Evolutionary conservation across 352 stramenopile genomes (phyloP).

Genomic region (Phytophthora cryptogea): DNA sequence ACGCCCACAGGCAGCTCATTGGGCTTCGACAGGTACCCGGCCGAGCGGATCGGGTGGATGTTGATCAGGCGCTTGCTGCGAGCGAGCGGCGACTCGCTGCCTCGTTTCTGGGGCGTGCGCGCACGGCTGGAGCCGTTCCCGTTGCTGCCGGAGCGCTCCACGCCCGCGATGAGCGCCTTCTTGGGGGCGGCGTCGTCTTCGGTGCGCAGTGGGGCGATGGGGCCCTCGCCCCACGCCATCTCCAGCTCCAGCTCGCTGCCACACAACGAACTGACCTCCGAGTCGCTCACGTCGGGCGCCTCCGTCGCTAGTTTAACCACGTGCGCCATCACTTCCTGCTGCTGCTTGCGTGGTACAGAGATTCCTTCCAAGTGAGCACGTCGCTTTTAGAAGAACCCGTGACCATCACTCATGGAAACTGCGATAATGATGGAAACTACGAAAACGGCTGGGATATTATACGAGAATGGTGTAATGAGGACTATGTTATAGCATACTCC

Average conservation of each 20-base stretch:
- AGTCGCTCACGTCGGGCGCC: constrained; percentile 52
- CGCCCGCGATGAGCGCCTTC: constrained; percentile 20
- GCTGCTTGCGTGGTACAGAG: constrained; percentile 4
- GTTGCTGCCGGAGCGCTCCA: constrained; percentile 55
- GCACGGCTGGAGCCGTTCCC: constrained; percentile 67
- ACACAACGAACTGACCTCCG: constrained; percentile 72
- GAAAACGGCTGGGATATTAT: too few relatives aligned
- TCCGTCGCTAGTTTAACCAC: constrained; percentile 22
- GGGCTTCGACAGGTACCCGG: constrained; percentile 62
- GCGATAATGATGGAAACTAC: background rate
- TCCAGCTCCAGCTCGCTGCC: constrained; percentile 77
- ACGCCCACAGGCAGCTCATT: constrained; percentile 70
- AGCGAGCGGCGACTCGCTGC: constrained; percentile 52
- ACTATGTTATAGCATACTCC: background rate
- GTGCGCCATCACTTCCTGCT: constrained; percentile 22
- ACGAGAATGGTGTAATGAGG: background rate
- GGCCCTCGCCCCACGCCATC: constrained; percentile 78
- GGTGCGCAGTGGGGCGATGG: constrained; percentile 67
- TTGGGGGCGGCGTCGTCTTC: constrained; percentile 24
- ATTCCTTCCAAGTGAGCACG: constrained; percentile 17
- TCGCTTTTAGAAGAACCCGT: constrained; percentile 13
- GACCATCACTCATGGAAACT: constrained; percentile 23
- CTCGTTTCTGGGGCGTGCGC: constrained; percentile 67
- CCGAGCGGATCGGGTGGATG: constrained; percentile 75
- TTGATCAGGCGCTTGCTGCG: constrained; percentile 82